Conservation (phyloP, 345 rosid species). For the Dimocarpus longan region DNA sequence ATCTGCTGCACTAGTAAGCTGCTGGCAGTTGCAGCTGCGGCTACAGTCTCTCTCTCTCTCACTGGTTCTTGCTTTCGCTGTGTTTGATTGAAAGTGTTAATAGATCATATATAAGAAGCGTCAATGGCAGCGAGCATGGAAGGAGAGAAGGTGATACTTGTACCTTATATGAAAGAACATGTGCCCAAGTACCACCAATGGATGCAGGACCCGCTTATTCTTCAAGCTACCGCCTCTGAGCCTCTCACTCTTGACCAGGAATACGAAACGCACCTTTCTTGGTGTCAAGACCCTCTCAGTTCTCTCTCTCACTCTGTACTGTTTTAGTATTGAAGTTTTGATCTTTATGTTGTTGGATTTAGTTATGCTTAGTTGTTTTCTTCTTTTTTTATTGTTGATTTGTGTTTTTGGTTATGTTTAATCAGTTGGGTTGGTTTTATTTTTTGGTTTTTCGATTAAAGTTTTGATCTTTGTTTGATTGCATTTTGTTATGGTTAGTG, state of each 20-base stretch:
- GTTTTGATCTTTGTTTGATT: background rate
- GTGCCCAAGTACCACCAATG: constrained; percentile 80
- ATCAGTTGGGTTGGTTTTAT: background rate
- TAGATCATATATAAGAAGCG: background rate
- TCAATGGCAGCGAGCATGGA: constrained; percentile 64
- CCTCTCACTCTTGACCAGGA: constrained; percentile 84
- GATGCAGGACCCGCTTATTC: constrained; percentile 91
- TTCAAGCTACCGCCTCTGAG: constrained; percentile 86
- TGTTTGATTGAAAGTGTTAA: background rate
- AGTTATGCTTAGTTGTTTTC: background rate
- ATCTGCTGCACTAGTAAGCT: background rate
- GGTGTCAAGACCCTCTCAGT: constrained; percentile 94
- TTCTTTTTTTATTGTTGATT: background rate
- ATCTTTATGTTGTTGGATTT: background rate
- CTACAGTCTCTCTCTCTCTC: background rate
- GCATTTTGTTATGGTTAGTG: background rate
- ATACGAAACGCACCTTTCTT: constrained; percentile 80
- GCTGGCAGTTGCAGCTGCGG: background rate
- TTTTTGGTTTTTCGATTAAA: background rate
- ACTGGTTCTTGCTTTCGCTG: too few species aligned
- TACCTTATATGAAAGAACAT: constrained; percentile 81
- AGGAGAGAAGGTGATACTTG: constrained; percentile 74
- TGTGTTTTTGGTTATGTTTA: background rate
- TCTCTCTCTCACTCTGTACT: background rate
- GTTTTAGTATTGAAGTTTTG: background rate